Evolutionary conservation across 768 basidiomycete genomes (phyloP).

Genomic region (Leucogyrophana mollusca): DNA sequence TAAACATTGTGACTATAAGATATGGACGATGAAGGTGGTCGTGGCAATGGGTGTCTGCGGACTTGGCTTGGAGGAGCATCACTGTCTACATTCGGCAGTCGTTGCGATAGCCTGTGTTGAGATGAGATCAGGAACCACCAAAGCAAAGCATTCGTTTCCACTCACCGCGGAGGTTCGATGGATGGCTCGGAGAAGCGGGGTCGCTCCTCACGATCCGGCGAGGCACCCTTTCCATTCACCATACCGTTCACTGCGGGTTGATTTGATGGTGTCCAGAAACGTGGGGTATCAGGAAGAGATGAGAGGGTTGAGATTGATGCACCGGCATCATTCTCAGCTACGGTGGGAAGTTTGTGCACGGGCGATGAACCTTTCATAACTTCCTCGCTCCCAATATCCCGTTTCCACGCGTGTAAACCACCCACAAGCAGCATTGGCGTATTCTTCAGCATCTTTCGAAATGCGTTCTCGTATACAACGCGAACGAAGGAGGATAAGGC

Average conservation of each 20-base stretch:
- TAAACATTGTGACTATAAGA: slow-evolving; percentile 46
- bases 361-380: slow-evolving; percentile 27
- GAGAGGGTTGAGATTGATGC: slow-evolving; percentile 23
- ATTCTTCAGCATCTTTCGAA: slow-evolving; percentile 66
- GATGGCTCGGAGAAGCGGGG: slow-evolving; percentile 12
- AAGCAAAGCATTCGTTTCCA: not conserved
- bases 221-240: slow-evolving; percentile 11
- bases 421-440: slow-evolving; percentile 84
- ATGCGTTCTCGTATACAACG: slow-evolving; percentile 73
- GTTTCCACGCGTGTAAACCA: slow-evolving; percentile 81
- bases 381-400: slow-evolving; percentile 46
- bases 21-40: slow-evolving; percentile 42
- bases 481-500: slow-evolving; percentile 61
- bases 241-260: slow-evolving; percentile 15
- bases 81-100: slow-evolving; percentile 10
- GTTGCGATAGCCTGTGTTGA: slow-evolving; percentile 15
- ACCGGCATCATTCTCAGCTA: slow-evolving; percentile 20
- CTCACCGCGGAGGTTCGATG: slow-evolving; percentile 18
- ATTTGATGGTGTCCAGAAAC: slow-evolving; percentile 9
- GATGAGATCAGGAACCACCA: slow-evolving; percentile 1
- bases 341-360: slow-evolving; percentile 14
- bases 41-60: slow-evolving; percentile 43
- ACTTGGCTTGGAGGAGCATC: slow-evolving; percentile 12
- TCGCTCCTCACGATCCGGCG: slow-evolving; percentile 2
- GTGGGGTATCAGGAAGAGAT: slow-evolving; percentile 14